Evolutionary conservation across 1,139 yeast genomes (phyloP), one percentile per base, ranked within the genome.

Genomic region (Sugiyamaella japonica): DNA sequence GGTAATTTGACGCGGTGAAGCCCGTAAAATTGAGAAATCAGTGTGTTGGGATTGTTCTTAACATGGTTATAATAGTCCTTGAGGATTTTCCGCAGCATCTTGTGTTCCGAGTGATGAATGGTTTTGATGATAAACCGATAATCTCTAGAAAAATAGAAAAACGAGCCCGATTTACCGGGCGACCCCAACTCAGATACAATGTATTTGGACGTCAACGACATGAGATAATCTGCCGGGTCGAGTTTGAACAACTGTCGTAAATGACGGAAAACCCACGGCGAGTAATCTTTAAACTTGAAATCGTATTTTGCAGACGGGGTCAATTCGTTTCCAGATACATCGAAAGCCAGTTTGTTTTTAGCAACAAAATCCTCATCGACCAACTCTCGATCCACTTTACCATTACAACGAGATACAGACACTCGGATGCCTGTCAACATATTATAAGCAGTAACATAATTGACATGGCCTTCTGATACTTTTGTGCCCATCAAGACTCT

Each of bases 361-460:
- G 82, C 75, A 37, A 72, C 75, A 69, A 91, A 93, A 69, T 91
- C 97, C 12, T 75, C 78, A 50, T 83, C 86, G 1, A 77, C 79
- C 48, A 93, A 73, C 38, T 86, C 85, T 56, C 85, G 81, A 81
- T 89, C 88, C 7, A 86, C 79, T 45, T 96, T 96, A 0, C 97
- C 89, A 43, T 74, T 74, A 64, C 96, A 87, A 56, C 97, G 76
- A 9, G 97, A 88, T 0, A 90, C 98, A 0, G 97, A 95, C 1
- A 91, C 96, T 57, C 99, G 78, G 50, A 95, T 93, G 10, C 99
- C 99, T 0, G 99, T 91, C 56, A 95, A 78, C 97, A 95, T 93
- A 70, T 93, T 90, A 70, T 93, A 95, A 0, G 98, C 99, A 77
- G 93, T 85, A 37, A 90, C 89, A 66, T 86, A 95, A 70, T 91